Evolutionary conservation across 768 basidiomycete genomes (phyloP), one percentile per base, ranked within the genome.

Genomic region (Lactarius sp.): DNA sequence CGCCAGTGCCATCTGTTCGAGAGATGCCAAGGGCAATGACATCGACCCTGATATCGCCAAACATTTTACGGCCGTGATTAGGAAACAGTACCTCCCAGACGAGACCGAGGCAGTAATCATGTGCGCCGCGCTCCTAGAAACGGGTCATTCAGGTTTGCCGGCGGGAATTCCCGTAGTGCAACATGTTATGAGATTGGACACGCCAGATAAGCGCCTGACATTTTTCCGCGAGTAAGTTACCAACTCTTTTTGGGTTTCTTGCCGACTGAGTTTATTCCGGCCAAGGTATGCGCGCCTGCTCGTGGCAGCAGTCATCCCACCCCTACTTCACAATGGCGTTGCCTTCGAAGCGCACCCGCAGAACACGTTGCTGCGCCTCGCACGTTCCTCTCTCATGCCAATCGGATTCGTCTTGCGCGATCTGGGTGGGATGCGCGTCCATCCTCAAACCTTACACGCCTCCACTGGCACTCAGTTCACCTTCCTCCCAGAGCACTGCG

Each of bases 311-410:
- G 72, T 85, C 18, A 71, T 84, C 59, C 83, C 84, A 12, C 77
- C 82, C 5, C 70, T 83, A 44, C 71, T 85, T 14, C 60, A 79
- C 47, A 82, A 85, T 55, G 83, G 83, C 4, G 80, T 84, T n/a
- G 80, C 80, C 7, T 83, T 85, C 56, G 84, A 85, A 72, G 84
- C 82, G 10, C 84, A 85, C 69, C 81, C 83, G 1, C 84, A 85
- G 64, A 85, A 84, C 68, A 75, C 80, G 18, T 77, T 83, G 7
- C 76, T 77, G 42, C 80, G 83, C 22, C 77, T 82, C 59, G 76
- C 82, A 62, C 64, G 70, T 2, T 58, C 70, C 13, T 79, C 80
- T 1, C 77, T 78, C 37, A 75, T 75, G 55, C 73, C 79, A 9
- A 72, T 75, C 18, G 83, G 83, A 18, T 83, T 85, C 69, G 76